These are phyloP conservation scores for Fusarium abutilonis DNA, from an alignment of 2,329 filamentous ascomycete species.

Conservation along the genomic window DNA sequence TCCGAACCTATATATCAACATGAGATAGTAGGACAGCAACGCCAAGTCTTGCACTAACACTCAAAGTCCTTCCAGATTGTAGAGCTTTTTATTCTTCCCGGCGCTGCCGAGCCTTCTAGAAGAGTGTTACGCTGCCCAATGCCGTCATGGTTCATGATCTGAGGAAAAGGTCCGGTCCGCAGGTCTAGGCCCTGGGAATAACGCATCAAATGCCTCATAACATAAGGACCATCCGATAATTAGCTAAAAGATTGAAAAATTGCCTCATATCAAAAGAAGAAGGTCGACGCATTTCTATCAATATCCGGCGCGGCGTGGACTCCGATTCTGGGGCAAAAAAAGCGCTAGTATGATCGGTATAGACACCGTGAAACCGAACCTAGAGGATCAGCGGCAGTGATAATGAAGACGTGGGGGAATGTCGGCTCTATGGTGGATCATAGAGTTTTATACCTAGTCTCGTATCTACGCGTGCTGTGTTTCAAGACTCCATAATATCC, in stretches of 20 bases:
- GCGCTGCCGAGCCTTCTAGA: constrained; percentile 10
- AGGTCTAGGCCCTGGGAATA: neutral
- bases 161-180: constrained; percentile 6
- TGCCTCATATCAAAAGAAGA: neutral
- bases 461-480: neutral
- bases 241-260: neutral
- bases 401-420: neutral
- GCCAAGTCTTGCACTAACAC: neutral
- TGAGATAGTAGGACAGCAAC: neutral
- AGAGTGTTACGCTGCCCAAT: neutral
- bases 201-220: neutral
- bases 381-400: constrained; percentile 12
- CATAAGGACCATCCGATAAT: neutral
- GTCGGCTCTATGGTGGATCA: constrained; percentile 4
- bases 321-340: neutral
- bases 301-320: neutral
- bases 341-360: constrained; percentile 27
- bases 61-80: neutral
- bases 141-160: neutral
- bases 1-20: neutral
- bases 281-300: neutral
- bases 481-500: no score
- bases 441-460: neutral
- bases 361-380: constrained; percentile 30
- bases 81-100: neutral